Evolutionary conservation across 2,329 filamentous ascomycete genomes (phyloP).

Genomic region (Microcera coccophila): DNA sequence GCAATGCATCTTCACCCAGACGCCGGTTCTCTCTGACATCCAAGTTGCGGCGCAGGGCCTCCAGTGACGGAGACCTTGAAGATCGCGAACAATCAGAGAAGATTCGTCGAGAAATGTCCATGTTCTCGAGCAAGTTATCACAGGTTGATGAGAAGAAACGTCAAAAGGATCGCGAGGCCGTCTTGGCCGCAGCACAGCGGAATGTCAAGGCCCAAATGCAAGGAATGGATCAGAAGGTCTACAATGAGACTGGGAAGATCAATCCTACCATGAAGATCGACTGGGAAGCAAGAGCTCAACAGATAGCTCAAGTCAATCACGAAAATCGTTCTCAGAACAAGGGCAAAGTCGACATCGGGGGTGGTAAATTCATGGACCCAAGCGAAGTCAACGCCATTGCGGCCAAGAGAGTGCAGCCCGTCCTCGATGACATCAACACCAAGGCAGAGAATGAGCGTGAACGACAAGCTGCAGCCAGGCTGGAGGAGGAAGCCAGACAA

Average conservation of each 20-base stretch:
- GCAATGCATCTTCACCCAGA: slow-evolving; percentile 40
- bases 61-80: slow-evolving; percentile 62
- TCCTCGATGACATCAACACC: slow-evolving; percentile 78
- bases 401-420: slow-evolving; percentile 70
- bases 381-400: slow-evolving; percentile 78
- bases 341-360: slow-evolving; percentile 65
- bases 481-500: slow-evolving; percentile 55
- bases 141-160: slow-evolving; percentile 71
- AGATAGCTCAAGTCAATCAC: slow-evolving; percentile 62
- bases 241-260: slow-evolving; percentile 69
- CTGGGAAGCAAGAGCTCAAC: slow-evolving; percentile 75
- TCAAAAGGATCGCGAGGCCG: slow-evolving; percentile 66
- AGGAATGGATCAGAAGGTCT: slow-evolving; percentile 77
- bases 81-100: slow-evolving; percentile 67
- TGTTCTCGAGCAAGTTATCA: slow-evolving; percentile 64
- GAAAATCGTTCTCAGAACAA: slow-evolving; percentile 55
- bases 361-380: slow-evolving; percentile 74
- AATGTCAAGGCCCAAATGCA: slow-evolving; percentile 79
- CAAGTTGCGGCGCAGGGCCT: slow-evolving; percentile 59
- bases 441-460: slow-evolving; percentile 70
- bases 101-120: slow-evolving; percentile 75
- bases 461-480: slow-evolving; percentile 60
- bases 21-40: slow-evolving; percentile 49
- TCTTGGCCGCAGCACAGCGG: slow-evolving; percentile 75
- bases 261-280: slow-evolving; percentile 65